Conservation (phyloP, 192 early-diverging fungal species). For the Backusella macrospora region DNA sequence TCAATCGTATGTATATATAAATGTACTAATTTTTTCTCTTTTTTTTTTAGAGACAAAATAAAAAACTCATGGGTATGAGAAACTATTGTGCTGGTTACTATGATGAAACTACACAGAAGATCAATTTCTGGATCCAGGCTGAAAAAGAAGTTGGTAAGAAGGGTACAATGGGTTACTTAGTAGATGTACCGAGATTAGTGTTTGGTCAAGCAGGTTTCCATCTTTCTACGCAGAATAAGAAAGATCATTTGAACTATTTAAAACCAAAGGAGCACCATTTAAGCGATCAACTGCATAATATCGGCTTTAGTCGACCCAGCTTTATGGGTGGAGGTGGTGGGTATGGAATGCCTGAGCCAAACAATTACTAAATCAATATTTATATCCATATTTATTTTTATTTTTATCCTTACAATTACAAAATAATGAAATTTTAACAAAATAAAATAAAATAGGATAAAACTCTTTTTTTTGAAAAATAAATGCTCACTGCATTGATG, state of each 20-base stretch:
- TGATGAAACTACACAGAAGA: slow-evolving; percentile 30
- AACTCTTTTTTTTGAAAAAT: no score
- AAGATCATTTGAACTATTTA: slow-evolving; percentile 5
- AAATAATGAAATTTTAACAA: neutral
- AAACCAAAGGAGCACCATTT: neutral
- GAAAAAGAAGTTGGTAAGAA: slow-evolving; percentile 39
- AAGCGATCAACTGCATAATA: neutral
- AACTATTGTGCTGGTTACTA: slow-evolving; percentile 41
- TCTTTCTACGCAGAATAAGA: slow-evolving; percentile 22
- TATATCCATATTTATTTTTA: neutral
- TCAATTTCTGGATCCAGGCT: slow-evolving; percentile 43
- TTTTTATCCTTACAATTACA: neutral
- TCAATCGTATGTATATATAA: neutral
- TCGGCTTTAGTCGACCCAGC: neutral
- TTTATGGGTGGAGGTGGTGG: neutral
- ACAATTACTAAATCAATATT: neutral
- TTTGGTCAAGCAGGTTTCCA: slow-evolving; percentile 37
- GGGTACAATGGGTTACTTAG: slow-evolving; percentile 40
- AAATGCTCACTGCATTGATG: neutral
- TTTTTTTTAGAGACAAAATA: slow-evolving; percentile 34
- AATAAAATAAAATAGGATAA: neutral
- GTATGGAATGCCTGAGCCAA: neutral
- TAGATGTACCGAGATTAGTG: slow-evolving; percentile 41
- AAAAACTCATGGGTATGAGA: slow-evolving; percentile 41
- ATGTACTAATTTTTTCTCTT: neutral